phyloP scores from a whole-genome alignment of 768 basidiomycete genomes.

The Panaeolus cyanescens region DNA sequence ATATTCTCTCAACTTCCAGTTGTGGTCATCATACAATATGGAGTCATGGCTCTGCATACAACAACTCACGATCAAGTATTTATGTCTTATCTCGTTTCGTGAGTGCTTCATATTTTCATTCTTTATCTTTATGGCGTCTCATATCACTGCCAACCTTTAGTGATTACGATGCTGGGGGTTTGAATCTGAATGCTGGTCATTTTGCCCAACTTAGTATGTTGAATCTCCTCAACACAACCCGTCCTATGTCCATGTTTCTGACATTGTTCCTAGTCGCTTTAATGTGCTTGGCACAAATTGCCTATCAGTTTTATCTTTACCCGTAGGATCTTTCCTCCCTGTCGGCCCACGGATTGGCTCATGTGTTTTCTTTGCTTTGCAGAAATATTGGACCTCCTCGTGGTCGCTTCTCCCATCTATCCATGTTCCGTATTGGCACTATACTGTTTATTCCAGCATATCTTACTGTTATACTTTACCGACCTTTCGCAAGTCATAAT shows the following conservation, averaged over 20 bases:
- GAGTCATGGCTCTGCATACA: slow-evolving; percentile 83
- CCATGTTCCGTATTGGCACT: slow-evolving; percentile 90
- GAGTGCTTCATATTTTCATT: slow-evolving; percentile 30
- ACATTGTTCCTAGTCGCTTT: slow-evolving; percentile 62
- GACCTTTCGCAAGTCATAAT: slow-evolving; percentile 66
- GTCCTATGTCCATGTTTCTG: background rate
- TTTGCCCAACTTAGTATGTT: slow-evolving; percentile 86
- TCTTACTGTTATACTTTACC: slow-evolving; percentile 75
- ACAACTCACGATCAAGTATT: slow-evolving; percentile 92
- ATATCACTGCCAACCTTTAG: slow-evolving; percentile 37
- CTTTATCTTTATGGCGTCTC: background rate
- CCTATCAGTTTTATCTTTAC: slow-evolving; percentile 90
- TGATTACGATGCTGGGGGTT: slow-evolving; percentile 81
- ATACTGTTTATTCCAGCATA: slow-evolving; percentile 90
- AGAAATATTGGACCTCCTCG: slow-evolving; percentile 81
- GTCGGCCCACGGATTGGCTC: slow-evolving; percentile 1
- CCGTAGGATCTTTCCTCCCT: slow-evolving; percentile 57
- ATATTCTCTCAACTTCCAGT: slow-evolving; percentile 77
- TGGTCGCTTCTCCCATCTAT: slow-evolving; percentile 79
- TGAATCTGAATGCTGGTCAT: slow-evolving; percentile 88
- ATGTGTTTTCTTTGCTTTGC: slow-evolving; percentile 5
- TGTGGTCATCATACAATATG: slow-evolving; percentile 88
- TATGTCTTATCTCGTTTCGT: slow-evolving; percentile 90
- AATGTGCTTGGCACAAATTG: slow-evolving; percentile 94
- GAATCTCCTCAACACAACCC: background rate